Evolutionary conservation across 495 filamentous ascomycete genomes (phyloP).

Genomic region (Hypoxylon fragiforme): DNA sequence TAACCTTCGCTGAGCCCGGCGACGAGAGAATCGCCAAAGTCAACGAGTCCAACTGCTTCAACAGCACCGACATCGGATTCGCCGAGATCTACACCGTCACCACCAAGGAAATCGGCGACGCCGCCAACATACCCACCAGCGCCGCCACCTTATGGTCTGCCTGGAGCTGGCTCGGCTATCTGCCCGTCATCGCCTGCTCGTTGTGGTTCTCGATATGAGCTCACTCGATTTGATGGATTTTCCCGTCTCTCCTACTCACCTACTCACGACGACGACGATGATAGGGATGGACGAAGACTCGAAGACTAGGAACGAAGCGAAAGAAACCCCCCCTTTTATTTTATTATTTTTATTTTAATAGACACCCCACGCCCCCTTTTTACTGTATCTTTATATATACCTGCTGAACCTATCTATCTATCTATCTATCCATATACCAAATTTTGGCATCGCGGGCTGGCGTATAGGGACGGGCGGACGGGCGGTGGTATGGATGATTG

Average conservation of each 20-base stretch:
- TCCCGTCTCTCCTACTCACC: too few species aligned
- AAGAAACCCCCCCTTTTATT: too few species aligned
- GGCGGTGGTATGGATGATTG: too few species aligned
- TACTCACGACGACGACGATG: background rate
- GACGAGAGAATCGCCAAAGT: slow-evolving; percentile 68
- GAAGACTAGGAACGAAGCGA: too few species aligned
- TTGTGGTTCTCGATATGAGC: slow-evolving; percentile 41
- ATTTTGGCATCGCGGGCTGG: slow-evolving; percentile 20
- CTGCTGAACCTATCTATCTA: slow-evolving; percentile 8
- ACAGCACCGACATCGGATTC: slow-evolving; percentile 73
- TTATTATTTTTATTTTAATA: too few species aligned
- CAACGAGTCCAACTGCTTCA: slow-evolving; percentile 80
- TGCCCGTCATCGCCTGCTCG: slow-evolving; percentile 41
- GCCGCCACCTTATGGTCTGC: slow-evolving; percentile 27
- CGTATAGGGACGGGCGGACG: slow-evolving; percentile 10
- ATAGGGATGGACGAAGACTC: background rate
- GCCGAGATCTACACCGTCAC: slow-evolving; percentile 71
- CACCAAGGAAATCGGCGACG: slow-evolving; percentile 41
- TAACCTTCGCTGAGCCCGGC: slow-evolving; percentile 71
- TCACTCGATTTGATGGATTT: background rate
- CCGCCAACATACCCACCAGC: slow-evolving; percentile 33
- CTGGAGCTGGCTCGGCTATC: slow-evolving; percentile 40
- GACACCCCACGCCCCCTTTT: too few species aligned
- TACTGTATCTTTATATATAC: too few species aligned
- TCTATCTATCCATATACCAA: too few species aligned